Base-by-base conservation (phyloP, 169 alveolate genomes). In the Plasmodium falciparum region DNA sequence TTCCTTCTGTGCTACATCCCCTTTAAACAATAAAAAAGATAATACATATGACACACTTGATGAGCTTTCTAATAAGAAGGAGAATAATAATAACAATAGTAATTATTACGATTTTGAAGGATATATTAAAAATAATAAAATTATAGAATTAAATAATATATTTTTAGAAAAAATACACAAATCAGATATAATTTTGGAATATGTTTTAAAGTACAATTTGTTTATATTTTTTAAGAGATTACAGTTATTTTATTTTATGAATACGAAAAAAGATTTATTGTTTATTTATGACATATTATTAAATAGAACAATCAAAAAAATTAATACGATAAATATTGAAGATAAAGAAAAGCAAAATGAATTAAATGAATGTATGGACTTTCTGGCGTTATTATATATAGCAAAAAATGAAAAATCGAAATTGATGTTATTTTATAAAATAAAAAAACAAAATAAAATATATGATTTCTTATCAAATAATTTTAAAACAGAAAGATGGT, bases 331-430 rank as follows among this genome's bases (percentile, higher is more conserved):
- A 29, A 71, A 86, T 61, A 52, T 72, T 2, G 92, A 86, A 4
- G 92, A 86, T 26, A 86, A 86, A 9, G 88, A 86, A 54, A 86
- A 45, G 12, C 86, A 86, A 13, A 86, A 86, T 73, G 88, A 70
- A 72, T 52, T 86, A 13, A 86, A 86, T 58, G 61, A 59, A 49
- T 86, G 92, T 70, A 12, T 86, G n/a, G 92, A 86, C 43, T 86
- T 86, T n/a, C 49, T 86, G n/a, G 86, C 92, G n/a, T 86, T 86
- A 52, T 72, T 86, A 50, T 86, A 86, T 56, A 6, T 86, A 43
- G 92, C 92, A 2, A 86, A 62, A 72, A 86, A 86, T 61, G 92
- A 86, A 52, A 86, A 72, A 45, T 75, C 71, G 0, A 86, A 86
- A 61, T 54, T 86, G 4, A 72, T 86, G 88, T 5, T 86, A 65